A percentile compares a stretch with the other conserved stretches of the same genome.
Evolutionary conservation across 768 basidiomycete species (phyloP).

Genomic region (Naganishia randhawae): DNA sequence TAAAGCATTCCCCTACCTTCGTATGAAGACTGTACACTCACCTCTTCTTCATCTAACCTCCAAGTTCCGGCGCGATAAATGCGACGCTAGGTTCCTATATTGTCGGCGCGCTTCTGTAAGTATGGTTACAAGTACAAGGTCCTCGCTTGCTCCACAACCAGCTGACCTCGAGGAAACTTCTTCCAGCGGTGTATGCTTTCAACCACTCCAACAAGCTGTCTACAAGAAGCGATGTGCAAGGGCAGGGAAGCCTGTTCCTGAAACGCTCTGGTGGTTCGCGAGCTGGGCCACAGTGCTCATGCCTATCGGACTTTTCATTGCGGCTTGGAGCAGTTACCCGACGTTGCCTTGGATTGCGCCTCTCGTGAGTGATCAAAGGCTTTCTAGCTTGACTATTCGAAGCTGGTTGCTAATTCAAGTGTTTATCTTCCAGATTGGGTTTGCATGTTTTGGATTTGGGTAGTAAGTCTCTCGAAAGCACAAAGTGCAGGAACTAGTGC

Average conservation of each 20-base stretch:
- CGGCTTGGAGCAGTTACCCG: conserved; percentile 34
- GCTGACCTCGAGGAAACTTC: neutral
- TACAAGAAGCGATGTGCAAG: conserved; percentile 27
- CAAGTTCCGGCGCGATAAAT: conserved; percentile 40
- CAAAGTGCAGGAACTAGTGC: neutral
- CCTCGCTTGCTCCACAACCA: neutral
- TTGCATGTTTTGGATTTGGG: conserved; percentile 39
- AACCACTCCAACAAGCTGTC: conserved; percentile 35
- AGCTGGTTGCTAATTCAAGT: neutral
- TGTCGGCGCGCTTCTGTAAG: conserved; percentile 35
- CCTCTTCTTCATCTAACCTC: neutral
- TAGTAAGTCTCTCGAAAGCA: conserved; percentile 14
- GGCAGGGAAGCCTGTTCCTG: conserved; percentile 29
- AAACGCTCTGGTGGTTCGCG: conserved; percentile 40
- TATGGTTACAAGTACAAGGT: neutral
- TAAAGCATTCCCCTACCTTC: neutral
- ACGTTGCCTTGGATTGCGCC: conserved; percentile 36
- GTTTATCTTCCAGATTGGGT: conserved; percentile 29
- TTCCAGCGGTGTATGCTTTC: conserved; percentile 35
- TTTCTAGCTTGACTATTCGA: neutral
- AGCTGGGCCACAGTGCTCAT: conserved; percentile 39
- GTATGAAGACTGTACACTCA: neutral
- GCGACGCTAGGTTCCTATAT: conserved; percentile 39
- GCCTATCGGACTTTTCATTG: conserved; percentile 38
- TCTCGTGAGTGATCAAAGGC: neutral